Percentiles rank a stretch among this genome's conserved stretches.
Conservation (phyloP, 2,329 filamentous ascomycete genomes). For the Diplocarpon rosae region DNA sequence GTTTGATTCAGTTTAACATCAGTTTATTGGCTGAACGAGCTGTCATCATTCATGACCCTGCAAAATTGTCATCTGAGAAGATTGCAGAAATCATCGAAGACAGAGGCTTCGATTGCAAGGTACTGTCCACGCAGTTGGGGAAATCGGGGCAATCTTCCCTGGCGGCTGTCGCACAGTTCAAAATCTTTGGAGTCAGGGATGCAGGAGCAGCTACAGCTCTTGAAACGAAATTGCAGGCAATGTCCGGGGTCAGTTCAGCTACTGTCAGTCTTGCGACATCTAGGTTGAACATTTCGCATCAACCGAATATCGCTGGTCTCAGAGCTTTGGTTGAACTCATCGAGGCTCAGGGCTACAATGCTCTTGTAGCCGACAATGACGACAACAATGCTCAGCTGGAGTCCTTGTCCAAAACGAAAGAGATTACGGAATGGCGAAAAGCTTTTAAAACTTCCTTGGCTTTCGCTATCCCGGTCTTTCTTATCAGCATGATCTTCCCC, state of each 20-base stretch:
- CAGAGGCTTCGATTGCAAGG: slow-evolving; percentile 71
- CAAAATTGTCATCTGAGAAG: slow-evolving; percentile 58
- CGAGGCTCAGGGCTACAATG: slow-evolving; percentile 77
- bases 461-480: slow-evolving; percentile 83
- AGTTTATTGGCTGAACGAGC: slow-evolving; percentile 87
- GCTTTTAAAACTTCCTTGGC: slow-evolving; percentile 67
- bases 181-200: slow-evolving; percentile 69
- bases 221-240: slow-evolving; percentile 52
- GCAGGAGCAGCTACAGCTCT: slow-evolving; percentile 60
- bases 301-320: slow-evolving; percentile 62
- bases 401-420: slow-evolving; percentile 88
- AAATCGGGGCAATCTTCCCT: slow-evolving; percentile 41
- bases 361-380: slow-evolving; percentile 78
- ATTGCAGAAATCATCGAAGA: slow-evolving; percentile 82
- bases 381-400: slow-evolving; percentile 96
- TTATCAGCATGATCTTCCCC: slow-evolving; percentile 87
- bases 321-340: slow-evolving; percentile 72
- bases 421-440: slow-evolving; percentile 84
- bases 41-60: slow-evolving; percentile 71
- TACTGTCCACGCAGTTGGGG: slow-evolving; percentile 66
- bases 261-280: slow-evolving; percentile 63
- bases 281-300: slow-evolving; percentile 62
- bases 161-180: slow-evolving; percentile 61
- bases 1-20: slow-evolving; percentile 84
- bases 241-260: slow-evolving; percentile 64